Base-by-base conservation (phyloP, 768 basidiomycete species). In the Austroboletus festivus region DNA sequence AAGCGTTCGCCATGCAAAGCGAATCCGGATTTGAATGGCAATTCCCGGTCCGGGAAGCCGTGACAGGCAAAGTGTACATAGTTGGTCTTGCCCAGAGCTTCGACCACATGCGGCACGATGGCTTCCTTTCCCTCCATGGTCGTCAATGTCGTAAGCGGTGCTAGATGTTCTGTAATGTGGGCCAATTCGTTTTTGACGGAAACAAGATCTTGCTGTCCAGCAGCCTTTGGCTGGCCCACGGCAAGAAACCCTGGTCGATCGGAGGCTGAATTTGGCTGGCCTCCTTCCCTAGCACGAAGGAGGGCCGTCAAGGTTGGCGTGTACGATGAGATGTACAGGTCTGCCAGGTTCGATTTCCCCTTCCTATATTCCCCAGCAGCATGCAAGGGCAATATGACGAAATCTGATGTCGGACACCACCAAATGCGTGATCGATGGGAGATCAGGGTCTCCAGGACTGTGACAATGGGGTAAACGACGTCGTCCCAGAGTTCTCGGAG, bases 401-500 rank as follows among this genome's bases (percentile, higher is more conserved):
- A 33, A 4, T 33, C 31, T 7, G 31, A 7, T 13, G 31, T 33
- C 4, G 31, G 31, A 33, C 31, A 33, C 31, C 31, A 33, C 35
- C 11, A 23, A 16, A 53, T 54, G 15, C 45, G 45, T 21, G 30
- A 54, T 6, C 24, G 13, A 42, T 21, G 22, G 30, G 38, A 28
- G 33, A 21, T 16, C 10, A 37, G 33, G 3, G 22, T 41, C 28
- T 42, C 28, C 11, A 53, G 52, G n/a, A 35, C 39, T 5, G 44
- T 30, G 12, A 47, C 42, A 0, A 59, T 37, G 15, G 59, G 61
- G 16, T 28, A 28, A 9, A 59, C 54, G 12, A 61, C 46, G 5
- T 19, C 18, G 2, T 47, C 38, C 61, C 63, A 64, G 18, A 63
- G 40, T 5, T 31, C 18, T 12, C 55, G 44, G 11, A 62, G 18